Conservation (phyloP, 2,329 filamentous ascomycete genomes). For the Beauveria caledonica region DNA sequence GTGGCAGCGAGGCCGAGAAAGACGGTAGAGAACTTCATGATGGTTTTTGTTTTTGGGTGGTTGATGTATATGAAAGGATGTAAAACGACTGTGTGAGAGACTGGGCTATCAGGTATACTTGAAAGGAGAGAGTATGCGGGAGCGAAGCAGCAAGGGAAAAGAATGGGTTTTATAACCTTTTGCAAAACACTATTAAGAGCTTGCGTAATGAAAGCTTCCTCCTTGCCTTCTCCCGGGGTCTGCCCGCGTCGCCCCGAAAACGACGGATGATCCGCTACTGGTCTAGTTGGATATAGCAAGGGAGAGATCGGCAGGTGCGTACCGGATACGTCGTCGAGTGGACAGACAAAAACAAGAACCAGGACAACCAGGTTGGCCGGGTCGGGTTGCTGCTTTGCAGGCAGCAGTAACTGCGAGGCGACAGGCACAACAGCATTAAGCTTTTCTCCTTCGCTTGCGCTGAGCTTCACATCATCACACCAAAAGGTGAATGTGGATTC, state of each 20-base stretch:
- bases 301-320: not conserved
- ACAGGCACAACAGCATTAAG: not conserved
- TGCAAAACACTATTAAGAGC: not conserved
- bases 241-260: slow-evolving; percentile 1
- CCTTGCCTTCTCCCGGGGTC: not conserved
- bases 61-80: not conserved
- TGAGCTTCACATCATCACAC: not conserved
- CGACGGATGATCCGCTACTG: slow-evolving; percentile 1
- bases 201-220: not conserved
- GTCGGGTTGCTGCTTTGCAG: not conserved
- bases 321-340: not conserved
- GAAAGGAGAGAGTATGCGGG: not conserved
- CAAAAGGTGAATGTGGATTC: not conserved
- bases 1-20: slow-evolving; percentile 9
- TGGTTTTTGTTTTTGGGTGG: not conserved
- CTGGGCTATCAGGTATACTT: not conserved
- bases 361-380: not conserved
- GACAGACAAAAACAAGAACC: not conserved
- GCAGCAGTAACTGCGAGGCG: not conserved
- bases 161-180: slow-evolving; percentile 4
- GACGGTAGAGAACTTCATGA: slow-evolving; percentile 10
- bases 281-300: not conserved
- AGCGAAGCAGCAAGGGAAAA: not conserved
- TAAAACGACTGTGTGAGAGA: not conserved
- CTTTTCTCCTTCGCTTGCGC: not conserved